phyloP scores from a whole-genome alignment of 371 early-diverging fungal genomes.

The Mortierella sp. region DNA sequence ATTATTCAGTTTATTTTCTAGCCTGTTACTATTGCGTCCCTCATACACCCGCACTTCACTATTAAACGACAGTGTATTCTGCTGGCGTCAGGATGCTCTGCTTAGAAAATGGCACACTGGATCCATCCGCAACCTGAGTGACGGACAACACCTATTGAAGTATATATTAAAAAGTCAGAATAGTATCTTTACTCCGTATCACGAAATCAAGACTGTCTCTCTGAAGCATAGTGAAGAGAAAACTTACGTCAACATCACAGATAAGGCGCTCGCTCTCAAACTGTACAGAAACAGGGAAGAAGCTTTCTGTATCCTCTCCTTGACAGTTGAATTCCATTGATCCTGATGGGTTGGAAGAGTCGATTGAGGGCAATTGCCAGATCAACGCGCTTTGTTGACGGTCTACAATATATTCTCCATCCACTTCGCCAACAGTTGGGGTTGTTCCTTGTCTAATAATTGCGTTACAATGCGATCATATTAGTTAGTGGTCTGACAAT shows the following conservation, averaged over 20 bases:
- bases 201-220: neutral
- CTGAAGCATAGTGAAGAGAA: neutral
- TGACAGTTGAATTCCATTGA: constrained; percentile 88
- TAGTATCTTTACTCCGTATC: neutral
- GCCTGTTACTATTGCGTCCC: neutral
- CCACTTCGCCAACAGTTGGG: constrained; percentile 83
- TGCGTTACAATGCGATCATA: neutral
- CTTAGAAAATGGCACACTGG: constrained; percentile 73
- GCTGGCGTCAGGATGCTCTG: constrained; percentile 74
- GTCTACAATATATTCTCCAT: constrained; percentile 85
- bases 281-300: constrained; percentile 91
- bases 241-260: constrained; percentile 82
- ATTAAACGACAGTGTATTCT: constrained; percentile 79
- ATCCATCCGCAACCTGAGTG: constrained; percentile 67
- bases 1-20: neutral
- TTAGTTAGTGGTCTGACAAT: neutral
- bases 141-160: constrained; percentile 59
- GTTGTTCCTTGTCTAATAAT: constrained; percentile 68
- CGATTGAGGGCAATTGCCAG: constrained; percentile 92
- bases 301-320: constrained; percentile 83
- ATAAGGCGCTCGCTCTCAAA: constrained; percentile 80
- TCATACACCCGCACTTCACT: neutral
- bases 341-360: constrained; percentile 80
- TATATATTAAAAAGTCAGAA: neutral
- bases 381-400: constrained; percentile 76